Conservation (phyloP, 768 basidiomycete genomes). For the Mycena rosella region DNA sequence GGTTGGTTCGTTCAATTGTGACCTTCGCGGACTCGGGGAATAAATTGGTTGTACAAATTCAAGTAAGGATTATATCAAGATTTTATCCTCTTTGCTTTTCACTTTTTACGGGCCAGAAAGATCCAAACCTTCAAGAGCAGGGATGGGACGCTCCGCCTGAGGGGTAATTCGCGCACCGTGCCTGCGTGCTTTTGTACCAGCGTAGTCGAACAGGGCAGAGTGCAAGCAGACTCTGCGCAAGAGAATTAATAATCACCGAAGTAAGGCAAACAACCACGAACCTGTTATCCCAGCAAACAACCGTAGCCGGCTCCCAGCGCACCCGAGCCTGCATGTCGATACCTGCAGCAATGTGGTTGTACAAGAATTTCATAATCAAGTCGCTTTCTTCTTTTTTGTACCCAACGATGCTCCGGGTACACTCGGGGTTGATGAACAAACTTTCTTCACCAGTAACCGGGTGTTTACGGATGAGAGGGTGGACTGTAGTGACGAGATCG, state of each 20-base stretch:
- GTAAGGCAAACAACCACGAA: constrained; percentile 14
- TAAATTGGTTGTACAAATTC: no score
- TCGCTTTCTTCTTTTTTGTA: constrained; percentile 68
- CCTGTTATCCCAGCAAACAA: constrained; percentile 65
- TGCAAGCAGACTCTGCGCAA: constrained; percentile 49
- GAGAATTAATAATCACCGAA: constrained; percentile 1
- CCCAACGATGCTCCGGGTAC: constrained; percentile 67
- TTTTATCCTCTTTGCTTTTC: no score
- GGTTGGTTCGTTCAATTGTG: no score
- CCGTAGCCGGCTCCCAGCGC: constrained; percentile 63
- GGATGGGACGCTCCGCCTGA: constrained; percentile 58
- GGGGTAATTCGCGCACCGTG: constrained; percentile 59
- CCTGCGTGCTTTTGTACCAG: constrained; percentile 45
- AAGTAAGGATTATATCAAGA: no score
- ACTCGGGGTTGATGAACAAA: constrained; percentile 68
- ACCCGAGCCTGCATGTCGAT: constrained; percentile 64
- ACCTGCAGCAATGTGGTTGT: constrained; percentile 63
- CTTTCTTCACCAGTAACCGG: constrained; percentile 73
- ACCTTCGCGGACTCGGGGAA: no score
- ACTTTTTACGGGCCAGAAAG: constrained; percentile 8
- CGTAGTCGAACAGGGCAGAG: constrained; percentile 55
- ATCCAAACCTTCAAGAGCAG: constrained; percentile 37
- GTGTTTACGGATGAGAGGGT: constrained; percentile 67
- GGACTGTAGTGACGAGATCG: constrained; percentile 37
- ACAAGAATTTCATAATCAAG: constrained; percentile 65